These are phyloP conservation scores for Fonsecaea erecta DNA, from an alignment of 2,329 filamentous ascomycete genomes.

Conservation along the genomic window DNA sequence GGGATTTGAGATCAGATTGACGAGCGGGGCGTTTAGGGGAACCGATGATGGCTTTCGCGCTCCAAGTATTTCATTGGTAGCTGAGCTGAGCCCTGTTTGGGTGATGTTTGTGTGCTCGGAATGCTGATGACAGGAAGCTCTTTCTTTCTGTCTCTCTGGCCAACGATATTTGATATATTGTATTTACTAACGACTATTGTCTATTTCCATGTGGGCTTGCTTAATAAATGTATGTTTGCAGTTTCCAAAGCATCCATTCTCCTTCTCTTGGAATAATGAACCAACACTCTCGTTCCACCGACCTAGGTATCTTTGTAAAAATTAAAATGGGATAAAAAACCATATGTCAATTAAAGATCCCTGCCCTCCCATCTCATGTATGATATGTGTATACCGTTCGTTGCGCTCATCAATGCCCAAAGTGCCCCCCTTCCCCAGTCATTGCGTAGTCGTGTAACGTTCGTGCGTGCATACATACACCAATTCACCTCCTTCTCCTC, in stretches of 20 bases:
- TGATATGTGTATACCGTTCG: constrained; percentile 2
- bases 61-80: too few relatives aligned
- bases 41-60: too few relatives aligned
- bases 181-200: not conserved
- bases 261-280: too few relatives aligned
- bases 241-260: not conserved
- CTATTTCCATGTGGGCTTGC: too few relatives aligned
- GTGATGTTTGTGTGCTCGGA: constrained; percentile 11
- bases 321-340: not conserved
- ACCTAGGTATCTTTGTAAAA: not conserved
- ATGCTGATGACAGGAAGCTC: constrained; percentile 25
- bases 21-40: too few relatives aligned
- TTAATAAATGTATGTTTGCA: too few relatives aligned
- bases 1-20: too few relatives aligned
- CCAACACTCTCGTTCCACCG: not conserved
- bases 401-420: not conserved
- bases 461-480: too few relatives aligned
- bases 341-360: not conserved
- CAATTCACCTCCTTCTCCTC: not conserved
- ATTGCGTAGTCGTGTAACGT: not conserved
- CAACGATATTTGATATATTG: not conserved
- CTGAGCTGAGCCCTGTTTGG: too few relatives aligned
- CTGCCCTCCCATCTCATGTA: too few relatives aligned
- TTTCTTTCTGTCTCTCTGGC: too few relatives aligned
- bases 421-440: not conserved